Percentiles rank a stretch among this genome's conserved stretches.
Evolutionary conservation across 768 basidiomycete species (phyloP).

Genomic region (Lanmaoa rubissima): DNA sequence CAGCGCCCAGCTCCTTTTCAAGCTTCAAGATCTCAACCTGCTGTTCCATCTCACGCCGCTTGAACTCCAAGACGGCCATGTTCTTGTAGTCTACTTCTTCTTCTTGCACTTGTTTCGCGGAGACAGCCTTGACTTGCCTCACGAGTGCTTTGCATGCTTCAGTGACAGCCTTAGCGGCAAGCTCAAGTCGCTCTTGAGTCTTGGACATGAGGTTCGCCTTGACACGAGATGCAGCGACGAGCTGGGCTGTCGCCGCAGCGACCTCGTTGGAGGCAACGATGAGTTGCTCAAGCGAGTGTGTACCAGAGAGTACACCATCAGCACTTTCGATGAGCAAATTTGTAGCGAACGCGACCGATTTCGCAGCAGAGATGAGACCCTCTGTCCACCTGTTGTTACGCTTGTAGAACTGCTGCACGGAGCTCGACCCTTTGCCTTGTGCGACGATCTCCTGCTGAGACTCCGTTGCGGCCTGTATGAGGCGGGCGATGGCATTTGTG

Average conservation of each 20-base stretch:
- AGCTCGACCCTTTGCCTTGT: conserved; percentile 89
- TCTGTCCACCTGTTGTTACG: conserved; percentile 99
- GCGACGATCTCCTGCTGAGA: conserved; percentile 98
- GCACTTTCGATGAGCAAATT: conserved; percentile 94
- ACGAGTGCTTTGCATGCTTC: conserved; percentile 97
- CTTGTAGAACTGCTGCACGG: conserved; percentile 98
- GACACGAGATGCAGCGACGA: conserved; percentile 97
- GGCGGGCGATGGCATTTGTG: conserved; percentile 89
- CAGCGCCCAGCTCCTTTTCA: conserved; percentile 92
- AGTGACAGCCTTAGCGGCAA: conserved; percentile 96
- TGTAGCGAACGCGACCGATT: conserved; percentile 96
- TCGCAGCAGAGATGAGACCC: conserved; percentile 96
- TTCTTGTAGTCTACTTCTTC: conserved; percentile 85
- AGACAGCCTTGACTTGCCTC: conserved; percentile 92
- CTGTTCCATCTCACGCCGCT: conserved; percentile 97
- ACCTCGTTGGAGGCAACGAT: conserved; percentile 99
- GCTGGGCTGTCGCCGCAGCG: conserved; percentile 93
- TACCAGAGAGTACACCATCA: conserved; percentile 95
- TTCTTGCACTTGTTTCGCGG: conserved; percentile 74
- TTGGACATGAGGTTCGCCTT: conserved; percentile 99
- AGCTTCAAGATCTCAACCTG: conserved; percentile 97
- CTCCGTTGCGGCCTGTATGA: conserved; percentile 95
- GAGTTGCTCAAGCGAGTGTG: conserved; percentile 96
- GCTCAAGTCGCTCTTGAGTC: conserved; percentile 93
- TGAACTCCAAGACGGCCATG: conserved; percentile 95